Percentiles rank a stretch among this genome's conserved stretches.
These are phyloP conservation scores for Fusarium decemcellulare DNA, from an alignment of 2,329 filamentous ascomycete species.

Conservation along the genomic window DNA sequence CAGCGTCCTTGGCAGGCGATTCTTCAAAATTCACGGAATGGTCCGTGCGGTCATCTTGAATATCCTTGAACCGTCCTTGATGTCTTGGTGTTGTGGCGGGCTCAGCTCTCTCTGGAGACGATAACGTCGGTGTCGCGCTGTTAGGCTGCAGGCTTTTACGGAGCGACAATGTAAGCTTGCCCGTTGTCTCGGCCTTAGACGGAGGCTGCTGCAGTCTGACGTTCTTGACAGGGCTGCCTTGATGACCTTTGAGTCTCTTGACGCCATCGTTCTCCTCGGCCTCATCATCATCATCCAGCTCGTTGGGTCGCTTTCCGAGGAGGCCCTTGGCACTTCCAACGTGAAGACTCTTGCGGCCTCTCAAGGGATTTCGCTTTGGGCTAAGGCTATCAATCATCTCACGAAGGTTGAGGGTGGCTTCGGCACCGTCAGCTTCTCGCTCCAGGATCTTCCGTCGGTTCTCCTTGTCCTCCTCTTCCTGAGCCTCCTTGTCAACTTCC, in stretches of 20 bases:
- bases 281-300: constrained; percentile 75
- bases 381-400: constrained; percentile 85
- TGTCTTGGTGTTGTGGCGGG: constrained; percentile 69
- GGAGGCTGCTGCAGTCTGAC: constrained; percentile 78
- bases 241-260: constrained; percentile 79
- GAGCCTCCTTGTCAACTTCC: constrained; percentile 73
- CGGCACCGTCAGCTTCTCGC: constrained; percentile 62
- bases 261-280: constrained; percentile 71
- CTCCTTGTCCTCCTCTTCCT: constrained; percentile 73
- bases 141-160: constrained; percentile 62
- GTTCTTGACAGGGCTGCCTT: constrained; percentile 84
- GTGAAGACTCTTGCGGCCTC: constrained; percentile 81
- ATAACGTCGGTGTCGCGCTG: constrained; percentile 61
- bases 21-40: constrained; percentile 62
- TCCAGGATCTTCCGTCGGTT: constrained; percentile 70
- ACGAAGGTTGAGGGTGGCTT: constrained; percentile 76
- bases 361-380: constrained; percentile 78
- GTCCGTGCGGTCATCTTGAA: constrained; percentile 63
- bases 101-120: constrained; percentile 62
- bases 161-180: constrained; percentile 67
- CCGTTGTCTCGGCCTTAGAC: constrained; percentile 76
- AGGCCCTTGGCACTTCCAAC: constrained; percentile 81
- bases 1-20: constrained; percentile 56
- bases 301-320: constrained; percentile 80
- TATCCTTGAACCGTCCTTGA: constrained; percentile 69